phyloP scores from a whole-genome alignment of 1,284 basidiomycete genomes.

The Papiliotrema fonsecae region DNA sequence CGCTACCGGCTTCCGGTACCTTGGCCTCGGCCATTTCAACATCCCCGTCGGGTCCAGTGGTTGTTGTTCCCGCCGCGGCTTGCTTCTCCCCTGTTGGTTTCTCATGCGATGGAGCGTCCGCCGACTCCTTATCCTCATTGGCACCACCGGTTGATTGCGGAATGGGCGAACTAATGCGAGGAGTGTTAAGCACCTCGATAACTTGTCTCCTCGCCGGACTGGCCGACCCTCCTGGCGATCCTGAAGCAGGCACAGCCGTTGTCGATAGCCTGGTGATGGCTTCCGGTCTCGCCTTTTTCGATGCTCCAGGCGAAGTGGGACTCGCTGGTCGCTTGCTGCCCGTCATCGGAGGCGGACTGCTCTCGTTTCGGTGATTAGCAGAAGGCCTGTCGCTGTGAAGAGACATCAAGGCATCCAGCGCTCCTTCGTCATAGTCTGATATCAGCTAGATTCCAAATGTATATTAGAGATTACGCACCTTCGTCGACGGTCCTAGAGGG shows the following conservation, averaged over 20 bases:
- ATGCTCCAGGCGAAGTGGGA: slow-evolving; percentile 10
- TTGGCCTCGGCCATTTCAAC: neutral
- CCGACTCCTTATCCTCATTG: neutral
- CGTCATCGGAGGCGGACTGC: neutral
- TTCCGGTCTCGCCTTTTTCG: slow-evolving; percentile 29
- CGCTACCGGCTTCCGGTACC: neutral
- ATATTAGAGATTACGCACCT: slow-evolving; percentile 24
- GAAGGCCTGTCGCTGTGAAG: slow-evolving; percentile 39
- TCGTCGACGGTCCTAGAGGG: slow-evolving; percentile 38
- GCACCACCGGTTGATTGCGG: neutral
- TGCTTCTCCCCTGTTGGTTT: neutral
- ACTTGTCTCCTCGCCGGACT: slow-evolving; percentile 24
- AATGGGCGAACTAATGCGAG: slow-evolving; percentile 23
- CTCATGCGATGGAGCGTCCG: neutral
- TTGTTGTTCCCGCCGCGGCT: neutral
- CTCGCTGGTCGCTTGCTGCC: slow-evolving; percentile 30
- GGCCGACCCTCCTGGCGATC: neutral
- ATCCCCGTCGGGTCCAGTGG: neutral
- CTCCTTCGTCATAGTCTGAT: slow-evolving; percentile 47
- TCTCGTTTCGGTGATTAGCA: slow-evolving; percentile 2
- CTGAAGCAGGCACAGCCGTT: slow-evolving; percentile 9
- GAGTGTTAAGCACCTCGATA: slow-evolving; percentile 43
- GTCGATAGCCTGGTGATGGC: slow-evolving; percentile 2
- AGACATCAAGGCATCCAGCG: slow-evolving; percentile 45
- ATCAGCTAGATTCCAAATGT: slow-evolving; percentile 4